phyloP scores from a whole-genome alignment of 1,284 basidiomycete genomes.

The Leccinum solheimii region DNA sequence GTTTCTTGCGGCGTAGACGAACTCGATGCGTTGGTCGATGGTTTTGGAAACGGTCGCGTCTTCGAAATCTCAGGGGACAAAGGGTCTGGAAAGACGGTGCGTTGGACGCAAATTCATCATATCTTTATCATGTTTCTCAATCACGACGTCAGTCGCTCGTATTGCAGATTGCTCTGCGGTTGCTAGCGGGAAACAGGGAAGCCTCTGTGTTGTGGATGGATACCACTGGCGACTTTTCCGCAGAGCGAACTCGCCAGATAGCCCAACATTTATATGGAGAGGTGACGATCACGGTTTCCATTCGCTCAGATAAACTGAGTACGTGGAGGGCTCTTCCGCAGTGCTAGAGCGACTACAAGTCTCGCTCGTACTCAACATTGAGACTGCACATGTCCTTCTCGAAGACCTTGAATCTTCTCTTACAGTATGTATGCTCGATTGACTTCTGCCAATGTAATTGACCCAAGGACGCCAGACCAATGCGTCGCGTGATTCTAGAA shows the following conservation, averaged over 20 bases:
- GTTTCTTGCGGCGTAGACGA: constrained; percentile 43
- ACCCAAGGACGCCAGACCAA: constrained; percentile 15
- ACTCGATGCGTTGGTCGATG: constrained; percentile 52
- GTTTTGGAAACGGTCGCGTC: constrained; percentile 48
- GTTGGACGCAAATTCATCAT: constrained; percentile 18
- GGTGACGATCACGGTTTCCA: constrained; percentile 30
- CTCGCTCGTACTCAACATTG: constrained; percentile 58
- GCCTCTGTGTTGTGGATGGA: constrained; percentile 66
- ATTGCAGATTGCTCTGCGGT: constrained; percentile 54
- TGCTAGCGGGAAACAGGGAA: constrained; percentile 42
- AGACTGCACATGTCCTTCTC: constrained; percentile 50
- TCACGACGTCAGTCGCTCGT: constrained; percentile 49
- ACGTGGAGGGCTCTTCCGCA: constrained; percentile 35
- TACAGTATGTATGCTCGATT: constrained; percentile 30
- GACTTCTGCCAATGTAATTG: neutral
- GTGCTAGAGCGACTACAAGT: constrained; percentile 47
- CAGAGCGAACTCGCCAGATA: constrained; percentile 46
- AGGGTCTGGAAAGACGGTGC: constrained; percentile 65
- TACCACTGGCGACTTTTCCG: constrained; percentile 64
- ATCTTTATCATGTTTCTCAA: constrained; percentile 6
- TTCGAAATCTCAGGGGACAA: constrained; percentile 66
- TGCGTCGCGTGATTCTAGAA: constrained; percentile 10
- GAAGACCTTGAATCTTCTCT: constrained; percentile 40
- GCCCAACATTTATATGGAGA: constrained; percentile 36
- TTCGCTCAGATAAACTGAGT: constrained; percentile 11